phyloP scores from a whole-genome alignment of 306 rosid species.

The Prinsepia uniflora region DNA sequence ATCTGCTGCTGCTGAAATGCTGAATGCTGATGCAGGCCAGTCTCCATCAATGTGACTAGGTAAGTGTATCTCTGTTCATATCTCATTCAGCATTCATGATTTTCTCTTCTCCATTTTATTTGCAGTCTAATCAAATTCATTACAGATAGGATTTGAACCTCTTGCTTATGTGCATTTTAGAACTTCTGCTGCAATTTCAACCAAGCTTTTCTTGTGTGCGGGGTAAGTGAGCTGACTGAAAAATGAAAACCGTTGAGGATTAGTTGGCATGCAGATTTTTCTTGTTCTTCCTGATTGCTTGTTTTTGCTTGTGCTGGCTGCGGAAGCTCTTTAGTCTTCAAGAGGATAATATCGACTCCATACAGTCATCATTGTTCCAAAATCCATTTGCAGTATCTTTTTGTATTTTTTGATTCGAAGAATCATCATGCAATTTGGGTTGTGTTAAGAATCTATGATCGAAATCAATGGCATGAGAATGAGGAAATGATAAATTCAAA shows the following conservation, averaged over 20 bases:
- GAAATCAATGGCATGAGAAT: not conserved
- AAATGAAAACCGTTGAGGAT: not conserved
- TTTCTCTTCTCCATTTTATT: not conserved
- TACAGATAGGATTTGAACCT: not conserved
- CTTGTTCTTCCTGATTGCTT: not conserved
- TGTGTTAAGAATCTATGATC: not conserved
- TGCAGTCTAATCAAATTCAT: not conserved
- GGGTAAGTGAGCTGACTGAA: not conserved
- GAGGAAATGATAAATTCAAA: not conserved
- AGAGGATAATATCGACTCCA: constrained; percentile 5
- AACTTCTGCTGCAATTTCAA: not conserved
- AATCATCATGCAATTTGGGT: not conserved
- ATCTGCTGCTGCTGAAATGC: constrained; percentile 11
- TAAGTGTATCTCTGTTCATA: constrained; percentile 4
- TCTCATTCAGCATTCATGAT: not conserved
- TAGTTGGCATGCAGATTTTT: too few relatives aligned
- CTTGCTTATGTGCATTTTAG: not conserved
- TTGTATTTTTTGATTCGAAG: not conserved
- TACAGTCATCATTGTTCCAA: not conserved
- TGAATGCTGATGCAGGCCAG: constrained; percentile 9
- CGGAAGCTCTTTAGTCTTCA: not conserved
- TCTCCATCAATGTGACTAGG: not conserved
- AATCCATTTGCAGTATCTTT: not conserved
- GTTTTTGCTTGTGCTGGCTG: constrained; percentile 12
- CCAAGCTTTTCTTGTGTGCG: not conserved